A percentile compares a stretch with the other conserved stretches of the same genome.
phyloP scores from a whole-genome alignment of 2,329 filamentous ascomycete species.

The Ceratocystis papillata region DNA sequence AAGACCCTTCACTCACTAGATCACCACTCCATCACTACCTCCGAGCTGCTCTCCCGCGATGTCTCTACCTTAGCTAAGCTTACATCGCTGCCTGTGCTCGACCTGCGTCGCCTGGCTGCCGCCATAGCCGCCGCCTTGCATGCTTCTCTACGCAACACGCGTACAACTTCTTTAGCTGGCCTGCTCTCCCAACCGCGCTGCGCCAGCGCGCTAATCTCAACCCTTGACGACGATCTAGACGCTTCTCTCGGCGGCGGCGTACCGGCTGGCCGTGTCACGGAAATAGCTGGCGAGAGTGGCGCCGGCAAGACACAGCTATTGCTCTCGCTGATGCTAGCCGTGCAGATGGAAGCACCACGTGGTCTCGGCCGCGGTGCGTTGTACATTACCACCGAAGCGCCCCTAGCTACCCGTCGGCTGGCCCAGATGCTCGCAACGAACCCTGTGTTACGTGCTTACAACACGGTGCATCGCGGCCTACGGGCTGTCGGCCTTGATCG shows the following conservation, averaged over 20 bases:
- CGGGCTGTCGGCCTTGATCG: conserved; percentile 54
- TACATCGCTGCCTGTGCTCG: conserved; percentile 67
- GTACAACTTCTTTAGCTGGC: neutral
- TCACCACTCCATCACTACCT: conserved; percentile 62
- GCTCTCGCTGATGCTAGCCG: conserved; percentile 69
- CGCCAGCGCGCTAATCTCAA: conserved; percentile 50
- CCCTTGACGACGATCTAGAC: conserved; percentile 66
- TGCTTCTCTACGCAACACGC: conserved; percentile 39
- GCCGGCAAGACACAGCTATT: conserved; percentile 93
- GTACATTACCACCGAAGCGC: conserved; percentile 88
- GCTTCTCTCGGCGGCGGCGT: conserved; percentile 63
- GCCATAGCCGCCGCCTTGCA: conserved; percentile 59
- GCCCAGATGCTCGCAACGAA: conserved; percentile 56
- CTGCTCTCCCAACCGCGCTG: conserved; percentile 3
- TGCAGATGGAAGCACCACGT: conserved; percentile 64
- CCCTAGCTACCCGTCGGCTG: conserved; percentile 71
- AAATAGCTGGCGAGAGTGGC: conserved; percentile 86
- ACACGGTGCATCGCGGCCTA: conserved; percentile 35
- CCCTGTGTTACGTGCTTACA: conserved; percentile 33
- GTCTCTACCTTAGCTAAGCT: conserved; percentile 73
- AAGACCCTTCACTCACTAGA: conserved; percentile 73
- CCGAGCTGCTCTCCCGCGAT: conserved; percentile 78
- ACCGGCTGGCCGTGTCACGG: conserved; percentile 68
- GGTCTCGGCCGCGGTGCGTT: conserved; percentile 65
- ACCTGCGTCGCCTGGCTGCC: conserved; percentile 62